Evolutionary conservation across 2,329 filamentous ascomycete genomes (phyloP).

Genomic region (Plectosphaerella sp.): DNA sequence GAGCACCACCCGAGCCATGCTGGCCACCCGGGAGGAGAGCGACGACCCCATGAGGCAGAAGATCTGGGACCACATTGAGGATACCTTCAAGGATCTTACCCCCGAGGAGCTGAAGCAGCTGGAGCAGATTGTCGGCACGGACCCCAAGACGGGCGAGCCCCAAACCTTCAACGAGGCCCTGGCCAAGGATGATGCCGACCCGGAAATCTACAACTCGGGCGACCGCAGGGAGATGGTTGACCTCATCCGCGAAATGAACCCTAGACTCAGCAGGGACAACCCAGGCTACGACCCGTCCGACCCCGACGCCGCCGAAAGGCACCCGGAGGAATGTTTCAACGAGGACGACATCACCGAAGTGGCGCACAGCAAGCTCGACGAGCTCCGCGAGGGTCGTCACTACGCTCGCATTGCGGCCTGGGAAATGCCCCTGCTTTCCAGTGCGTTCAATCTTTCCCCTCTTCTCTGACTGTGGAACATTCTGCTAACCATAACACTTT

Average conservation of each 20-base stretch:
- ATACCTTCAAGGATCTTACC: slow-evolving; percentile 8
- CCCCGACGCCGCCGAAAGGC: slow-evolving; percentile 37
- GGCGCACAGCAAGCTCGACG: slow-evolving; percentile 82
- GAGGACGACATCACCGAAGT: slow-evolving; percentile 81
- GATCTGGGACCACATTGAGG: slow-evolving; percentile 5
- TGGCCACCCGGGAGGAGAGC: too few relatives aligned
- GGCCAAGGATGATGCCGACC: slow-evolving; percentile 3
- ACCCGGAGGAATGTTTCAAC: slow-evolving; percentile 53
- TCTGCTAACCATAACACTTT: slow-evolving; percentile 10
- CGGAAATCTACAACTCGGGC: slow-evolving; percentile 5
- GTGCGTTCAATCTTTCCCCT: slow-evolving; percentile 50
- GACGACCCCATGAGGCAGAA: background rate
- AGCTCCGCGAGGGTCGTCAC: slow-evolving; percentile 82
- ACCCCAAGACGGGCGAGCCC: slow-evolving; percentile 18
- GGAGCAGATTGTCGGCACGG: slow-evolving; percentile 22
- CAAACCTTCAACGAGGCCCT: slow-evolving; percentile 8
- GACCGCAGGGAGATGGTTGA: slow-evolving; percentile 13
- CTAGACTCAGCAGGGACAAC: slow-evolving; percentile 27
- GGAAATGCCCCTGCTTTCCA: slow-evolving; percentile 89
- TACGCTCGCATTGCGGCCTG: slow-evolving; percentile 85
- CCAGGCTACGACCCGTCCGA: slow-evolving; percentile 50
- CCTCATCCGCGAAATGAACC: background rate
- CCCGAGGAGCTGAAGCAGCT: slow-evolving; percentile 15
- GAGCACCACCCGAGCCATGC: too few relatives aligned
- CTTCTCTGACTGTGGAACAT: background rate